Base-by-base conservation (phyloP, 352 stramenopile species). In the Pythium periplocum region DNA sequence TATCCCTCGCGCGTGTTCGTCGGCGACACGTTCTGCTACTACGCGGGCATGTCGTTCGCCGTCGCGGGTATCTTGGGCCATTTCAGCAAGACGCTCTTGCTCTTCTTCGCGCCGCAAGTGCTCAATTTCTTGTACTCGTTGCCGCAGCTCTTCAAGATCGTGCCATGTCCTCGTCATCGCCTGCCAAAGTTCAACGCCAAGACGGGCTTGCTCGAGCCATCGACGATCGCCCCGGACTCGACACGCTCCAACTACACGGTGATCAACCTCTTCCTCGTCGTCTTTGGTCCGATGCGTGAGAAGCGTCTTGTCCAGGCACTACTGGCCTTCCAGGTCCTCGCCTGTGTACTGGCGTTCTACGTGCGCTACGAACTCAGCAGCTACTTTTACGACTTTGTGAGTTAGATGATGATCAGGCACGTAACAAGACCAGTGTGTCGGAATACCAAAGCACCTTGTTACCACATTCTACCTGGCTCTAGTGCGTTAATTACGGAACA, bases 21-120 rank as follows among this genome's bases (percentile, higher is more conserved):
- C 11, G 97, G 97, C 2, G 97, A 99, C 71, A 99, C 97, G 9
- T 99, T 98, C 68, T 99, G 96, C 66, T 99, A 99, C 73, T 99
- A 98, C 70, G 95, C 96, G 4, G 97, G 97, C 38, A 99, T 99
- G 95, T 98, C 95, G 1, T 98, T 99, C 72, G 97, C 97, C 0
- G 96, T 98, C 30, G 92, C 95, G 8, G 93, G 89, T 31, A 97
- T 98, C 51, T 66, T 98, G 40, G 92, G 97, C 33, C 96, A 99
- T 73, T 99, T 99, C 66, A 97, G 78, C 79, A 99, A 99, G 74
- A 99, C 96, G 9, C 73, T 99, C 39, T 62, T 99, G 55, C 82
- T 99, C 30, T 98, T 99, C 66, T 98, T 99, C 64, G 72, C 98
- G 51, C 97, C 97, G 17, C 97, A 99, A 65, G 76, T 99, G 38